These are phyloP conservation scores for Pichia kudriavzevii DNA, from an alignment of 1,139 yeast species.

Conservation along the genomic window DNA sequence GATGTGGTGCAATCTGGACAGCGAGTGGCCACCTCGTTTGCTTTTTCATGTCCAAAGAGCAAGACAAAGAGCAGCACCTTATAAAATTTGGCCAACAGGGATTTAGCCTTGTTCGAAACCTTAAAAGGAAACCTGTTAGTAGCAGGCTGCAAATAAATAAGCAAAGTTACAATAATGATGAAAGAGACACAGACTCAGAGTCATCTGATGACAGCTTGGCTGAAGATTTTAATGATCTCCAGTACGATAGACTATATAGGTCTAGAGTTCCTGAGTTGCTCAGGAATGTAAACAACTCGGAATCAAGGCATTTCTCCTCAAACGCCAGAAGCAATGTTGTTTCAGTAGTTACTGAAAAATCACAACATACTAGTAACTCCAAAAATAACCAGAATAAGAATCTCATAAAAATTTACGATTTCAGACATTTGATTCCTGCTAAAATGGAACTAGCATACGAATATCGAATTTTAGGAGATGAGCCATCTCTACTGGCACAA, in stretches of 20 bases:
- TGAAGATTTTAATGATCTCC: constrained; percentile 44
- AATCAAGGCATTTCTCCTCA: constrained; percentile 15
- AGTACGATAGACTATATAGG: constrained; percentile 38
- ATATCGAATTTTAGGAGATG: constrained; percentile 61
- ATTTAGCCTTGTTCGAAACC: constrained; percentile 29
- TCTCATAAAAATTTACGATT: constrained; percentile 57
- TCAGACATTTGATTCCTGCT: constrained; percentile 66
- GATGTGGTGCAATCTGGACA: constrained; percentile 90
- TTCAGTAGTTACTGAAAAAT: constrained; percentile 23
- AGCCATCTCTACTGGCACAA: constrained; percentile 57
- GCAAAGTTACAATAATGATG: constrained; percentile 13
- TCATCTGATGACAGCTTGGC: constrained; percentile 38
- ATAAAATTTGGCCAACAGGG: constrained; percentile 39
- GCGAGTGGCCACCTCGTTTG: constrained; percentile 72
- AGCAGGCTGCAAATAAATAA: constrained; percentile 18
- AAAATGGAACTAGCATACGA: constrained; percentile 70
- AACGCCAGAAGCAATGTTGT: constrained; percentile 14
- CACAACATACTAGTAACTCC: constrained; percentile 21
- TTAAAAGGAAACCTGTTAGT: constrained; percentile 26
- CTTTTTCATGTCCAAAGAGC: constrained; percentile 60
- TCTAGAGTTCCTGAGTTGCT: constrained; percentile 40
- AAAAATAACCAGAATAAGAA: constrained; percentile 32
- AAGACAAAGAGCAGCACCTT: constrained; percentile 31
- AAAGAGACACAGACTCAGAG: constrained; percentile 8
- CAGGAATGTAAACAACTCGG: constrained; percentile 20